Evolutionary conservation across 2,329 filamentous ascomycete genomes (phyloP), one percentile per base, ranked within the genome.

Genomic region (Phyllosticta citribraziliensis): DNA sequence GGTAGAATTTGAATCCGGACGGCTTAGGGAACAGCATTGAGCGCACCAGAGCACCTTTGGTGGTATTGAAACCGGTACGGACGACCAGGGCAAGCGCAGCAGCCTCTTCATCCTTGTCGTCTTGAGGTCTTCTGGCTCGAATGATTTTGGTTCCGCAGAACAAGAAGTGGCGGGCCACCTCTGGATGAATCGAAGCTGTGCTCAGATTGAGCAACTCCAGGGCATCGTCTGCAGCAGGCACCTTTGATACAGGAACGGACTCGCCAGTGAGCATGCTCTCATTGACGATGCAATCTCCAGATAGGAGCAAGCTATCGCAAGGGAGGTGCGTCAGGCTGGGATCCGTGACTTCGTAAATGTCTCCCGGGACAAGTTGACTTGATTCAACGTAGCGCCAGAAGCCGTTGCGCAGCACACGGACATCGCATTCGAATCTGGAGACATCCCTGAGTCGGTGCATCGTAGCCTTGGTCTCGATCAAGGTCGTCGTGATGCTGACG

Each of bases 1-100:
- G 85, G 73, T 99, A 99, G 72, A 99, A 99, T 69, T 95, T 97
- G 83, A 99, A 99, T 0, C 93, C 93, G 0, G 93, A 96, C 1
- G 94, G 94, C 70, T 99, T 99, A 0, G 94, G 95, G 71, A 99
- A 99, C 47, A 99, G 82, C 93, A 99, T 99, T 0, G 94, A 97
- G 24, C 94, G 88, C 63, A 99, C 91, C 19, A 99, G 79, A 10
- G 94, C 90, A 24, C 94, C 94, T 73, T 99, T 99, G 1, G 94
- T 99, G 0, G 94, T 99, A 72, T 95, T 95, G 76, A 99, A 99
- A 1, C 94, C 94, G 2, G 92, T 99, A 64, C 94, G 85, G 27
- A 97, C 87, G 17, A 96, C 91, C 75, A 99, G 87, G 12, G 93
- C 94, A 40, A 99, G 80, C 1, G 91, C 93, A 62, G 93, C 91